A percentile compares a stretch with the other conserved stretches of the same genome.
These are phyloP conservation scores for Coriolopsis trogii DNA, from an alignment of 1,284 basidiomycete species.

Conservation along the genomic window DNA sequence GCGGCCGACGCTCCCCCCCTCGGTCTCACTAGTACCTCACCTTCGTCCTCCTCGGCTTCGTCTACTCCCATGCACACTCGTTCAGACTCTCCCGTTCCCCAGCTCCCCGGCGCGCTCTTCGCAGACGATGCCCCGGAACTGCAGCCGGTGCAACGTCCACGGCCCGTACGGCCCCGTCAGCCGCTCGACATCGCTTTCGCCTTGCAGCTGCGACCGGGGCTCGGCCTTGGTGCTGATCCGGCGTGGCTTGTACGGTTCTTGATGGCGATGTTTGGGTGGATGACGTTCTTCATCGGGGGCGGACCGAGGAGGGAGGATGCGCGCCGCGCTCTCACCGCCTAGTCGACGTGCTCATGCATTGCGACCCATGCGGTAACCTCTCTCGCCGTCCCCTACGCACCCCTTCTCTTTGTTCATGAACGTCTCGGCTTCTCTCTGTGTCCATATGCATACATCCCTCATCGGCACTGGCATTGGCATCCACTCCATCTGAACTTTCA, in stretches of 20 bases:
- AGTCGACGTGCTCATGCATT: no score
- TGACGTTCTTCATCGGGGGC: slow-evolving; percentile 50
- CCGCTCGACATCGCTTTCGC: slow-evolving; percentile 71
- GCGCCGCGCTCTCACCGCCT: slow-evolving; percentile 16
- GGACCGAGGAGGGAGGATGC: slow-evolving; percentile 9
- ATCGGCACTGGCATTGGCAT: background rate
- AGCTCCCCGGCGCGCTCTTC: slow-evolving; percentile 32
- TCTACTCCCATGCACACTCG: slow-evolving; percentile 25
- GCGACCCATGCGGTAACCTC: no score
- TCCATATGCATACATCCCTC: background rate
- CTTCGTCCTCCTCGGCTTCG: slow-evolving; percentile 11
- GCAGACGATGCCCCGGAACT: slow-evolving; percentile 24
- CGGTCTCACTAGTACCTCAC: slow-evolving; percentile 20
- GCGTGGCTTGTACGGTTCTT: slow-evolving; percentile 79
- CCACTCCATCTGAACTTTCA: background rate
- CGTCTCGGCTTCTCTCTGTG: background rate
- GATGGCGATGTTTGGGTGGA: slow-evolving; percentile 80
- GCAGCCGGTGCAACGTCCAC: slow-evolving; percentile 27
- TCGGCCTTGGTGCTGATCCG: slow-evolving; percentile 68
- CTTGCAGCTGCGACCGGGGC: slow-evolving; percentile 71
- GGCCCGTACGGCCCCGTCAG: slow-evolving; percentile 41
- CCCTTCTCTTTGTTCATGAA: no score
- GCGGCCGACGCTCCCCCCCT: slow-evolving; percentile 38
- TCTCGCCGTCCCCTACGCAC: no score
- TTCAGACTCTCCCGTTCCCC: no score